Percentiles rank a stretch among this genome's conserved stretches.
Evolutionary conservation across 2,329 filamentous ascomycete species (phyloP).

Genomic region (Ascochyta koolunga): DNA sequence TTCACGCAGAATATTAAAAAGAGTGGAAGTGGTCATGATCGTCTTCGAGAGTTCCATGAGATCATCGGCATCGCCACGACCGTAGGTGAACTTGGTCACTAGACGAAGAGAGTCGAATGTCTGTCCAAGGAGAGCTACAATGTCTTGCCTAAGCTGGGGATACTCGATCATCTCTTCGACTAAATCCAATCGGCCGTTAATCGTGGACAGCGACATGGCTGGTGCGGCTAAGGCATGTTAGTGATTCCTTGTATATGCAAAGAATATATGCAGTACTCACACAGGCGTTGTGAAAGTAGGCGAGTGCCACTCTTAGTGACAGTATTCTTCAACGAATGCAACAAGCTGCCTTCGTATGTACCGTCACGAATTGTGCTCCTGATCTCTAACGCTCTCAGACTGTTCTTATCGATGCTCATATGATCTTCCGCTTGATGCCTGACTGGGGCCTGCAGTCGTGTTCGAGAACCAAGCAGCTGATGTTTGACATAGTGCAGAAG

Average conservation of each 20-base stretch:
- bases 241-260: background rate
- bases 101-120: conserved; percentile 88
- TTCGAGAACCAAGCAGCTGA: conserved; percentile 75
- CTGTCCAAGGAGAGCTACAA: conserved; percentile 71
- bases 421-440: conserved; percentile 75
- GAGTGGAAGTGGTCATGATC: conserved; percentile 73
- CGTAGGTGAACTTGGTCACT: conserved; percentile 91
- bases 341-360: conserved; percentile 77
- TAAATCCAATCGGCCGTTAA: conserved; percentile 79
- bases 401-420: conserved; percentile 93
- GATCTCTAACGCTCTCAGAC: conserved; percentile 86
- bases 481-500: conserved; percentile 85
- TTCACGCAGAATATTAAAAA: conserved; percentile 53
- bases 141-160: conserved; percentile 70
- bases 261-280: conserved; percentile 50
- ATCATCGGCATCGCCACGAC: conserved; percentile 90
- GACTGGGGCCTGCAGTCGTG: conserved; percentile 83
- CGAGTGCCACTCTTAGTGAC: conserved; percentile 90
- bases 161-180: conserved; percentile 76
- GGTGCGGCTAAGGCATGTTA: conserved; percentile 65
- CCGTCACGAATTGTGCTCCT: conserved; percentile 84
- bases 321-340: conserved; percentile 88
- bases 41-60: conserved; percentile 83
- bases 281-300: conserved; percentile 82
- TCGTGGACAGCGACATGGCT: conserved; percentile 81